phyloP scores from a whole-genome alignment of 1,139 yeast species.

The Kodamaea sp. region DNA sequence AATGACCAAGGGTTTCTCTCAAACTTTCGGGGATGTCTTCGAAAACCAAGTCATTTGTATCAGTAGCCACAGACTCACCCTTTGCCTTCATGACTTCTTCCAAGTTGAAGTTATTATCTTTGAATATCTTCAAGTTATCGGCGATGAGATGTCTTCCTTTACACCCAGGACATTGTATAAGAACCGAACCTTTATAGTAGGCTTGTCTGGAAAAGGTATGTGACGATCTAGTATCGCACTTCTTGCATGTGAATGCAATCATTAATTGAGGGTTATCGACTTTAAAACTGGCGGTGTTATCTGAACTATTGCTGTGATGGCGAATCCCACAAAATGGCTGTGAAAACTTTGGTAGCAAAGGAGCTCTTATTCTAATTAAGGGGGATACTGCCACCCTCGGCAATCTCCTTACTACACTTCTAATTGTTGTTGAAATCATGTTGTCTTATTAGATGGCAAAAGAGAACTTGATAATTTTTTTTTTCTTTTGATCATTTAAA shows the following conservation, averaged over 20 bases:
- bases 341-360: neutral
- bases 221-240: constrained; percentile 77
- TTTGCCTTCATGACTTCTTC: constrained; percentile 75
- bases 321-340: constrained; percentile 1
- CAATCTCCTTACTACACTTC: neutral
- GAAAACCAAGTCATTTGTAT: constrained; percentile 60
- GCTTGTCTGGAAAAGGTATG: constrained; percentile 91
- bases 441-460: neutral
- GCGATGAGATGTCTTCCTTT: constrained; percentile 86
- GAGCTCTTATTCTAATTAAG: neutral
- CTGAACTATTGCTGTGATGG: constrained; percentile 3
- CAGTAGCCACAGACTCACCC: constrained; percentile 69
- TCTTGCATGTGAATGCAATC: constrained; percentile 91
- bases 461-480: neutral
- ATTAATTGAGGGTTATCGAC: constrained; percentile 71
- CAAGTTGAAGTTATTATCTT: constrained; percentile 67
- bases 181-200: constrained; percentile 79
- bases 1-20: constrained; percentile 51
- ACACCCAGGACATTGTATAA: constrained; percentile 91
- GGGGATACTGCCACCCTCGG: neutral
- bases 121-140: constrained; percentile 82
- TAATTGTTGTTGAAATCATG: neutral
- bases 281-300: constrained; percentile 23
- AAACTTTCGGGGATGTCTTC: constrained; percentile 73
- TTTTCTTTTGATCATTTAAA: neutral